Conservation (phyloP, 495 filamentous ascomycete genomes). For the Penicillium arizonense region DNA sequence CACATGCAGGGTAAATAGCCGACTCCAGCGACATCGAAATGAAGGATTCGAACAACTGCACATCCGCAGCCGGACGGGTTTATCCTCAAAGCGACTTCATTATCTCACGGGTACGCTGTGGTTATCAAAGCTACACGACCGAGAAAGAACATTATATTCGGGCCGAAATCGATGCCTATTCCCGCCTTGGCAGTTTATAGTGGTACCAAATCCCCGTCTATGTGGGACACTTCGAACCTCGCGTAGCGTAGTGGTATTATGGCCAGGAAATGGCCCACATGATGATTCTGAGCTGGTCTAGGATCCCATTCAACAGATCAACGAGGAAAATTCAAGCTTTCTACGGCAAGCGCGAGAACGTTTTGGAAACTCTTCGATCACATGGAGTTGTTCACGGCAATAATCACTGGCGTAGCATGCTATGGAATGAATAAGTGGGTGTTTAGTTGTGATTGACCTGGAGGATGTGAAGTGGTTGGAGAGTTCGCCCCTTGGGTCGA, state of each 20-base stretch:
- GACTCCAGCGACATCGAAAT: constrained; percentile 21
- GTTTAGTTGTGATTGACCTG: constrained; percentile 16
- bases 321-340: constrained; percentile 9
- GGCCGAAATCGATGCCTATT: too few relatives aligned
- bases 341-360: constrained; percentile 2
- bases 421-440: constrained; percentile 7
- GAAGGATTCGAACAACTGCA: constrained; percentile 24
- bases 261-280: constrained; percentile 2
- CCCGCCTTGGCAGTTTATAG: background rate
- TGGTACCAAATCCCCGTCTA: constrained; percentile 16
- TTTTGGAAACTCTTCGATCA: constrained; percentile 1
- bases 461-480: constrained; percentile 20
- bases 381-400: constrained; percentile 12
- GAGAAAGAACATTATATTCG: too few relatives aligned
- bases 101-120: constrained; percentile 27
- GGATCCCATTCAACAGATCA: constrained; percentile 7
- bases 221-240: constrained; percentile 11
- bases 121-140: constrained; percentile 23
- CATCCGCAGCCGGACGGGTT: constrained; percentile 25
- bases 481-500: background rate
- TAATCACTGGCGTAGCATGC: constrained; percentile 15
- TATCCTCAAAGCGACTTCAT: constrained; percentile 27
- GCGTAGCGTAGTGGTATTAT: constrained; percentile 19
- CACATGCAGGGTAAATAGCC: constrained; percentile 18
- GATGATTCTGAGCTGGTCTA: constrained; percentile 1